A percentile compares a stretch with the other conserved stretches of the same genome.
These are phyloP conservation scores for Trypanosoma scelopori DNA, from an alignment of 208 protist species.

Conservation along the genomic window DNA sequence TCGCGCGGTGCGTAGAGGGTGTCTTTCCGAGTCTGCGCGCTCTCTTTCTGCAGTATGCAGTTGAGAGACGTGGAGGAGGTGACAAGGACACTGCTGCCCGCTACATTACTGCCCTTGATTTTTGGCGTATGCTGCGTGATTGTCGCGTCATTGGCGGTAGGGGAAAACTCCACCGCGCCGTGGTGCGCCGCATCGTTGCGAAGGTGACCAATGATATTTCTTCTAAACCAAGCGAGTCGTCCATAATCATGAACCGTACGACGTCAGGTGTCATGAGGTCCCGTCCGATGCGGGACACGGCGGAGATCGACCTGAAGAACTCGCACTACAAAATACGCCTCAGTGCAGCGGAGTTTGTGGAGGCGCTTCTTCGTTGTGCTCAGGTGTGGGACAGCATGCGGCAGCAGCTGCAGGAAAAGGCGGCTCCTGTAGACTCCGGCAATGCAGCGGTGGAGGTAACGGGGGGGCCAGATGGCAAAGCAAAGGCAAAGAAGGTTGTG, in stretches of 20 bases:
- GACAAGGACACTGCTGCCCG: neutral
- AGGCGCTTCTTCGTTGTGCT: slow-evolving; percentile 64
- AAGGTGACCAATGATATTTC: slow-evolving; percentile 22
- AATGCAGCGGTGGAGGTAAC: neutral
- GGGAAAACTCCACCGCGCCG: slow-evolving; percentile 57
- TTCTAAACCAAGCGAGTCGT: too few species aligned
- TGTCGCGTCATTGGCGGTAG: slow-evolving; percentile 50
- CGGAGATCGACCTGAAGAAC: slow-evolving; percentile 60
- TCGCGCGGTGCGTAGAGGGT: slow-evolving; percentile 52
- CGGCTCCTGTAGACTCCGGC: neutral
- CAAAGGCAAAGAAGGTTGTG: too few species aligned
- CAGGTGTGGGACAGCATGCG: slow-evolving; percentile 62
- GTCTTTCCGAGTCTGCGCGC: slow-evolving; percentile 46
- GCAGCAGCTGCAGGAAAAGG: slow-evolving; percentile 21
- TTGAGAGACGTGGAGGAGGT: slow-evolving; percentile 7
- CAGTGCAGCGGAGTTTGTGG: slow-evolving; percentile 59
- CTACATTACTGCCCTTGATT: slow-evolving; percentile 48
- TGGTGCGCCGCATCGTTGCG: slow-evolving; percentile 62
- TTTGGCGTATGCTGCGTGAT: slow-evolving; percentile 62
- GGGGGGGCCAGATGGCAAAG: neutral
- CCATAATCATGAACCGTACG: neutral
- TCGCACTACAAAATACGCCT: slow-evolving; percentile 57
- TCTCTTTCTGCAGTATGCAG: slow-evolving; percentile 55
- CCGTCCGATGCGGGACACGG: slow-evolving; percentile 41
- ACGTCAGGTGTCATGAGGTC: neutral